Evolutionary conservation across 768 basidiomycete species (phyloP).

Genomic region (Boletus edulis): DNA sequence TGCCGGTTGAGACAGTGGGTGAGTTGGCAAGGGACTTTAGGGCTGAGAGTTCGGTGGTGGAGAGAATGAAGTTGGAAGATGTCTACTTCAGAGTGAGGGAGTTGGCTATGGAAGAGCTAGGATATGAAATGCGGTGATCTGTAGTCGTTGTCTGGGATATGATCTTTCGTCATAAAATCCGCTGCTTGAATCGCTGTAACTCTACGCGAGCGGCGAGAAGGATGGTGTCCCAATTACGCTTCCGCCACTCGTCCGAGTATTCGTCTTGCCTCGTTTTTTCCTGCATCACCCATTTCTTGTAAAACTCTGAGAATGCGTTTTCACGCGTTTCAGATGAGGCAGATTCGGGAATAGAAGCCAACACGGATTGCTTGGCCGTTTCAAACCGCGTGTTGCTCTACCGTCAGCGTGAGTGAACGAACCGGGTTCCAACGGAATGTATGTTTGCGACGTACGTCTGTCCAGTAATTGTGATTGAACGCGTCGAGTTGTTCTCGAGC

Average conservation of each 20-base stretch:
- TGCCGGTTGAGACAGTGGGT: constrained; percentile 63
- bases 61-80: constrained; percentile 53
- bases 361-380: constrained; percentile 57
- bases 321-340: constrained; percentile 57
- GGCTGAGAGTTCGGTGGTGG: constrained; percentile 57
- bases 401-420: constrained; percentile 2
- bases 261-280: constrained; percentile 54
- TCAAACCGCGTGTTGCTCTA: constrained; percentile 85
- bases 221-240: constrained; percentile 56
- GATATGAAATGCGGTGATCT: constrained; percentile 31
- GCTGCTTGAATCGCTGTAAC: constrained; percentile 41
- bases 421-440: not conserved
- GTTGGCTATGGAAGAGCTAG: constrained; percentile 51
- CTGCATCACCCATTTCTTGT: constrained; percentile 70
- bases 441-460: constrained; percentile 53
- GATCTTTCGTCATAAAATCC: constrained; percentile 22
- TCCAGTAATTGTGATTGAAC: constrained; percentile 79
- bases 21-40: constrained; percentile 59
- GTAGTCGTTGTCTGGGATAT: not conserved
- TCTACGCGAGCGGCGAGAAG: constrained; percentile 56
- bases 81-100: constrained; percentile 63
- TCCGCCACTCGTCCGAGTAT: constrained; percentile 69
- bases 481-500: constrained; percentile 70
- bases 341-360: constrained; percentile 52
- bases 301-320: constrained; percentile 69